phyloP scores from a whole-genome alignment of 148 eudicot genomes.

The Amaranthus hypochondriacus region DNA sequence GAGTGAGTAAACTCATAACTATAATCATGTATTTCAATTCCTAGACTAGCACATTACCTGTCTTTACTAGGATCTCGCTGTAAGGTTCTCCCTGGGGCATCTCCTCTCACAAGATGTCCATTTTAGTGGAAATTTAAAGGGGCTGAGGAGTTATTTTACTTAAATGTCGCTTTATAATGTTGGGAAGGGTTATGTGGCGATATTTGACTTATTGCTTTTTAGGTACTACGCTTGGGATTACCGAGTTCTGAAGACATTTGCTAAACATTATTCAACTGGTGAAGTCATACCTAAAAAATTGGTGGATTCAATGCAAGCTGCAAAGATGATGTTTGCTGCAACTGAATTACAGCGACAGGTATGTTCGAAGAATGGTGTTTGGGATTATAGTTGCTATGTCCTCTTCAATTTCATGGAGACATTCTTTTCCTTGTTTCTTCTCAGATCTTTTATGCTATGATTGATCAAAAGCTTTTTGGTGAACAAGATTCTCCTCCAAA shows the following conservation, averaged over 20 bases:
- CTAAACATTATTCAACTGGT: conserved; percentile 83
- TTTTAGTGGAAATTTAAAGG: too few relatives aligned
- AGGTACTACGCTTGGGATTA: conserved; percentile 97
- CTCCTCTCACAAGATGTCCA: too few relatives aligned
- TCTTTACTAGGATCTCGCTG: background rate
- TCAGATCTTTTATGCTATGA: conserved; percentile 75
- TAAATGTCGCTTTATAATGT: background rate
- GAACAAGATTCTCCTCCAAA: conserved; percentile 41
- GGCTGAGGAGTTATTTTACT: background rate
- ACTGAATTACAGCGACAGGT: conserved; percentile 97
- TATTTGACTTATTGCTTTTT: conserved; percentile 4
- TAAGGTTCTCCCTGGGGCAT: background rate
- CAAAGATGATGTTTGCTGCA: conserved; percentile 86
- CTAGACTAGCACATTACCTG: background rate
- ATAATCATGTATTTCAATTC: background rate
- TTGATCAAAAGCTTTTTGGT: conserved; percentile 79
- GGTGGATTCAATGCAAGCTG: conserved; percentile 65
- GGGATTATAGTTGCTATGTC: background rate
- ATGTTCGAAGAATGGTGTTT: conserved; percentile 14
- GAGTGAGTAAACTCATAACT: conserved; percentile 60
- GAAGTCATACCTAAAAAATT: conserved; percentile 77
- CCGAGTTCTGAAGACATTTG: conserved; percentile 74
- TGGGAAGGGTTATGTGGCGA: background rate
- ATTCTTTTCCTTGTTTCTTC: background rate
- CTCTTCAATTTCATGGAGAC: background rate